These are phyloP conservation scores for Fusarium transvaalense DNA, from an alignment of 2,329 filamentous ascomycete genomes.

Conservation along the genomic window DNA sequence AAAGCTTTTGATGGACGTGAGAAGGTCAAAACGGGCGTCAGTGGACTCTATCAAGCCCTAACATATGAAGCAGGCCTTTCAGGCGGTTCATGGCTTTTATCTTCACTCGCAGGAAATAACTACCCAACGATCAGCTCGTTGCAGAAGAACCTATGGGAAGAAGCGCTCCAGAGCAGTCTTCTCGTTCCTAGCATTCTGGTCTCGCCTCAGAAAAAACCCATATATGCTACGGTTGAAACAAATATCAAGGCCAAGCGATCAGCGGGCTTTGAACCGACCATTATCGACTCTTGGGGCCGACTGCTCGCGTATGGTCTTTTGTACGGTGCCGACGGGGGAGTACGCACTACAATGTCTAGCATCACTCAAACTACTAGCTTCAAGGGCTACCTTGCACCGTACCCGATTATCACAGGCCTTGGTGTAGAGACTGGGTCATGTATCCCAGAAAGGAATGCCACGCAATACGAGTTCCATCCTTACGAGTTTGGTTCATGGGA, in stretches of 20 bases:
- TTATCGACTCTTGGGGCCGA: slow-evolving; percentile 18
- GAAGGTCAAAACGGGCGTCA: slow-evolving; percentile 13
- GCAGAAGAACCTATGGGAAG: slow-evolving; percentile 8
- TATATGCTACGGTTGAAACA: slow-evolving; percentile 7
- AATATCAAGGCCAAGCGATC: slow-evolving; percentile 4
- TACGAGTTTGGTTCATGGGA: slow-evolving; percentile 22
- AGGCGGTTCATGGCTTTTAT: slow-evolving; percentile 12
- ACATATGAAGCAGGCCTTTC: slow-evolving; percentile 12
- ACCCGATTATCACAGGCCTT: slow-evolving; percentile 14
- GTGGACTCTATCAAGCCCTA: slow-evolving; percentile 14
- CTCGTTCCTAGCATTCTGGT: slow-evolving; percentile 12
- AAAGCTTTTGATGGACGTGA: slow-evolving; percentile 16
- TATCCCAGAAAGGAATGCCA: slow-evolving; percentile 6
- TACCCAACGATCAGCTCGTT: slow-evolving; percentile 6
- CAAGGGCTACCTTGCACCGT: background rate
- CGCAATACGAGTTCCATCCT: slow-evolving; percentile 12
- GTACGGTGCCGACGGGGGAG: background rate
- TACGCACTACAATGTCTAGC: background rate
- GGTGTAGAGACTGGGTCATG: slow-evolving; percentile 7
- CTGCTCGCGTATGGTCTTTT: slow-evolving; percentile 9
- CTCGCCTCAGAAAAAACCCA: background rate
- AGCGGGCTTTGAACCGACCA: slow-evolving; percentile 16
- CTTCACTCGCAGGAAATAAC: background rate
- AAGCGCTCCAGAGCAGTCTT: slow-evolving; percentile 9
- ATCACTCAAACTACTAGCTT: slow-evolving; percentile 10